Evolutionary conservation across 2,329 filamentous ascomycete genomes (phyloP), one percentile per base, ranked within the genome.

Genomic region (Aureobasidium sp.): DNA sequence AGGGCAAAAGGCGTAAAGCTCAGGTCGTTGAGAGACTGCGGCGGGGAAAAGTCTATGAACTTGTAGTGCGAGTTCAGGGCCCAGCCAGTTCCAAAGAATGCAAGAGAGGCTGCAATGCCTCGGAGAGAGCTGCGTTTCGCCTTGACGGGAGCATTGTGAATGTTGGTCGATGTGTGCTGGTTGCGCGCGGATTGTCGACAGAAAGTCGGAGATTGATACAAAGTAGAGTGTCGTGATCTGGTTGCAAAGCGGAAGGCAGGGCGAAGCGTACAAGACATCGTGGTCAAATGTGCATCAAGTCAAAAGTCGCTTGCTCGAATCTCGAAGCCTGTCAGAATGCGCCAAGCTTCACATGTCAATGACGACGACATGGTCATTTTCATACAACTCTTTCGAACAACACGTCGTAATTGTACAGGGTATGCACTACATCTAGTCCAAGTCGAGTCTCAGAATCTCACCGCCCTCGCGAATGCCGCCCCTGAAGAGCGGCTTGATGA

Each of bases 401-500:
- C 19, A 33, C 5, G 29, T 21, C 10, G 9, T 45, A 25, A 31
- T 45, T n/a, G 51, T 55, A 55, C 38, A 45, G 23, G 19, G 13
- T 31, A 42, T 55, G 45, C 27, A 43, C 9, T 27, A 13, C 15
- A 8, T 43, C 46, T 23, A 23, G 31, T 17, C 54, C 29, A 25
- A 15, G 17, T 46, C 55, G 23, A 61, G 33, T 11, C 60, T 61
- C 27, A 61, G 25, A 11, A 61, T 57, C 60, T 70, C 66, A 13
- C 71, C 66, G 33, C 66, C 64, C 25, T 64, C 61, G 43, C 67
- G 71, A 46, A 91, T 84, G 0, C 84, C 88, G 0, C 89, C 89
- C 63, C 89, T 76, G 64, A 91, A 89, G 69, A 89, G 75, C 63
- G 91, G 86, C 29, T 77, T 77, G 31, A 94, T 83, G 0, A 94